Evolutionary conservation across 108 stramenopile species (phyloP), one percentile per base, ranked within the genome.

Genomic region (Pseudonitzschia multistriata): DNA sequence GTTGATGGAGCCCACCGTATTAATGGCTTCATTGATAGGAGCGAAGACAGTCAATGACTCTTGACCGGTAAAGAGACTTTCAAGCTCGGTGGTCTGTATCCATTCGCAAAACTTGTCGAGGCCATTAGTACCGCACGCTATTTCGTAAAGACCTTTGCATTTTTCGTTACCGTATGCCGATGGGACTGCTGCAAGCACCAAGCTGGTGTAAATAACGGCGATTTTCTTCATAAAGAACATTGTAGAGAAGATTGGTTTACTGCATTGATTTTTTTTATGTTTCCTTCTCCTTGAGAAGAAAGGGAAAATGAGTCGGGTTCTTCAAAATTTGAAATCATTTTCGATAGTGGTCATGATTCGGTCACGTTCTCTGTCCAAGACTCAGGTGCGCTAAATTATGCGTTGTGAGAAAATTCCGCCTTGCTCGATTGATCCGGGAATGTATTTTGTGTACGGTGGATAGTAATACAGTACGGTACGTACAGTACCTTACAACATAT

Each of bases 11-110:
- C 56, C 60, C 31, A 68, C 24, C 36, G 53, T 28, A 15, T 8
- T 71, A 59, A 86, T 82, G 5, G 83, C 85, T 5, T 49, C 76
- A 56, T 86, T 70, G 22, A 75, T 82, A 5, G 85, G 85, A 31
- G 81, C 85, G 60, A 77, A 77, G 45, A 71, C 63, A 15, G 77
- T 77, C 27, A 67, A 71, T 49, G 28, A 33, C 6, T 62, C 73
- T 3, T 67, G 60, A 4, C 19, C 3, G 13, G 14, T 25, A 33
- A 35, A 35, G 0, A 33, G 10, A 5, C 35, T 33, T 59, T 30
- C 13, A 14, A n/a, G 11, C 28, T n/a, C 34, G 13, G 57, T 59
- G 28, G 57, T 21, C 17, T 30, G 31, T 3, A 59, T 59, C n/a
- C 25, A 15, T 1, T 33, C 57, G 17, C 57, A 59, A n/a, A 59